These are phyloP conservation scores for Suillus subaureus DNA, from an alignment of 768 basidiomycete species.

Conservation along the genomic window DNA sequence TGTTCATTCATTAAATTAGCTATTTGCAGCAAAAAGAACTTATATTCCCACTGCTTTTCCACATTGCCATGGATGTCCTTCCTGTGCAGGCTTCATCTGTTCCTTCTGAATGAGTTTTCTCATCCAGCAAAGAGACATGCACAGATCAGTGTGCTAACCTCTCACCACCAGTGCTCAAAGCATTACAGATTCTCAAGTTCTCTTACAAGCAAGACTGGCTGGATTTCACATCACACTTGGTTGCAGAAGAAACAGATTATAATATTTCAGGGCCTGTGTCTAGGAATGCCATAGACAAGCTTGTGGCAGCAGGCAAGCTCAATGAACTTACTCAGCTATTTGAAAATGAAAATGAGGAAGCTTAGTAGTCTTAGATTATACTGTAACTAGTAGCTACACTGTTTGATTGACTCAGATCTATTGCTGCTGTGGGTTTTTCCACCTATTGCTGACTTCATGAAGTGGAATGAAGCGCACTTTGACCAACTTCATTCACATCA, in stretches of 20 bases:
- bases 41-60: conserved; percentile 11
- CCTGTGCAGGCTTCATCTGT: no score
- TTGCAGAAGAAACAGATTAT: conserved; percentile 3
- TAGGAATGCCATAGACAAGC: conserved; percentile 2
- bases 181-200: conserved; percentile 12
- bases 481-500: no score
- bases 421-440: no score
- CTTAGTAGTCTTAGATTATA: background rate
- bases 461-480: no score
- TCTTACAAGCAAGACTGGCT: conserved; percentile 12
- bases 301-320: conserved; percentile 6
- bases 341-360: background rate
- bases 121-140: conserved; percentile 20
- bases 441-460: no score
- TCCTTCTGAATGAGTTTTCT: background rate
- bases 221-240: conserved; percentile 17
- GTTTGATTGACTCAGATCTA: background rate
- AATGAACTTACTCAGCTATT: background rate
- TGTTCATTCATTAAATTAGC: background rate
- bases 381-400: background rate
- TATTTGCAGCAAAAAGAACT: conserved; percentile 2
- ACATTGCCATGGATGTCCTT: conserved; percentile 17
- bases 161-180: conserved; percentile 21
- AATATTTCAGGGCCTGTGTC: conserved; percentile 4
- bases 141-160: conserved; percentile 23